Conservation (phyloP, 805 yeast species). For the Starmerella vaccinii region DNA sequence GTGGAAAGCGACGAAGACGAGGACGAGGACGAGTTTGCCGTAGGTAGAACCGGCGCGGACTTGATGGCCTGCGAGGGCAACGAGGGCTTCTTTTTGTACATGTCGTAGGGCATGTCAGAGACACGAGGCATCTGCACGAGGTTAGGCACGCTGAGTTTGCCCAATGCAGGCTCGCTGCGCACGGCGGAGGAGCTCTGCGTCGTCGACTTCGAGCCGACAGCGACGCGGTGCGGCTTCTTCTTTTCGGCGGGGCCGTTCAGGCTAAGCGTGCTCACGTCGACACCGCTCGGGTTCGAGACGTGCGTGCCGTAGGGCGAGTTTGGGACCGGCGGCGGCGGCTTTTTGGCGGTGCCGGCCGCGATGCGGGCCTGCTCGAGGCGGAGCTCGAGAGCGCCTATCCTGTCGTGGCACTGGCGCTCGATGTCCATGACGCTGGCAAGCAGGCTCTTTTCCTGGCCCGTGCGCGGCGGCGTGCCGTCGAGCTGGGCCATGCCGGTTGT, state of each 20-base stretch:
- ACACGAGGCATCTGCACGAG: slow-evolving; percentile 18
- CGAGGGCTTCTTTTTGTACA: slow-evolving; percentile 20
- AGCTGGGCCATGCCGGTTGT: slow-evolving; percentile 29
- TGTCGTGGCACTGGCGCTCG: slow-evolving; percentile 34
- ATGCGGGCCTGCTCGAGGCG: slow-evolving; percentile 12
- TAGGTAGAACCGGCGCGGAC: background rate
- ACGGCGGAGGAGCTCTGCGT: background rate
- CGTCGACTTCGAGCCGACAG: slow-evolving; percentile 22
- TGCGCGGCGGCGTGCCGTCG: slow-evolving; percentile 28
- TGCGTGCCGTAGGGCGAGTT: slow-evolving; percentile 26
- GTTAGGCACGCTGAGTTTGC: slow-evolving; percentile 4
- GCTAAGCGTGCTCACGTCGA: slow-evolving; percentile 7
- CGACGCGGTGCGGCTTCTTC: slow-evolving; percentile 19
- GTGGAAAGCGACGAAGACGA: background rate
- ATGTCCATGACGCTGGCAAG: slow-evolving; percentile 33
- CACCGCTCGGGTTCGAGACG: slow-evolving; percentile 8
- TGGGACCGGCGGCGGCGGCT: slow-evolving; percentile 9
- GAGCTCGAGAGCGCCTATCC: slow-evolving; percentile 25
- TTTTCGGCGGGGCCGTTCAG: slow-evolving; percentile 1
- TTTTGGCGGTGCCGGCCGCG: slow-evolving; percentile 6
- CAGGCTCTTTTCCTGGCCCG: slow-evolving; percentile 30
- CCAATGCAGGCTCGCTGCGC: slow-evolving; percentile 3
- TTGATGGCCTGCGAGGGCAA: background rate
- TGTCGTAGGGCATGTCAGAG: slow-evolving; percentile 24
- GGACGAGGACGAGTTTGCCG: background rate